A percentile compares a stretch with the other conserved stretches of the same genome.
These are phyloP conservation scores for Pisolithus thermaeus DNA, from an alignment of 1,284 basidiomycete species.

Conservation along the genomic window DNA sequence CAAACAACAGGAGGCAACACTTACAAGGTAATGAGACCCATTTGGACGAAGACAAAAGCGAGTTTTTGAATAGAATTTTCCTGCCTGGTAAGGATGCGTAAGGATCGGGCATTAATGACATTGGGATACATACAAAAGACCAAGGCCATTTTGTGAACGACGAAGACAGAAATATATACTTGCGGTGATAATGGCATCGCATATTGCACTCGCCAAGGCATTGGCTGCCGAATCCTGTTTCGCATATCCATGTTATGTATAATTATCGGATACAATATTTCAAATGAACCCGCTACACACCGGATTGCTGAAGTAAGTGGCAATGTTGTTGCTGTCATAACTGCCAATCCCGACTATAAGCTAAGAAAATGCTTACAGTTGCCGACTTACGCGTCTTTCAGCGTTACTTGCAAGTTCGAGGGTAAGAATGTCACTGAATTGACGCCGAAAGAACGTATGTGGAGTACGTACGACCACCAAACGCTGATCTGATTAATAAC, in stretches of 20 bases:
- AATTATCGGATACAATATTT: not conserved
- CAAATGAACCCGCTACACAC: not conserved
- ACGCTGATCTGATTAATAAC: constrained; percentile 3
- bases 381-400: not conserved
- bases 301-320: not conserved
- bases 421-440: not conserved
- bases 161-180: constrained; percentile 1
- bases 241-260: not conserved
- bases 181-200: constrained; percentile 4
- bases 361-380: not conserved
- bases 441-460: not conserved
- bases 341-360: not conserved
- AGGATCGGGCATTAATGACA: not conserved
- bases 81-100: not conserved
- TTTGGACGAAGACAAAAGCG: constrained; percentile 1
- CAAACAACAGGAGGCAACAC: not conserved
- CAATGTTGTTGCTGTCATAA: not conserved
- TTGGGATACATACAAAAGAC: not conserved
- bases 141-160: not conserved
- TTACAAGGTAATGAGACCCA: constrained; percentile 6
- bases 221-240: not conserved
- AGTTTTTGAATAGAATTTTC: constrained; percentile 1
- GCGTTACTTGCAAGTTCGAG: not conserved
- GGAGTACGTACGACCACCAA: constrained; percentile 16
- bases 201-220: not conserved